Base-by-base conservation (phyloP, 768 basidiomycete species). In the Tulasnella sp. region DNA sequence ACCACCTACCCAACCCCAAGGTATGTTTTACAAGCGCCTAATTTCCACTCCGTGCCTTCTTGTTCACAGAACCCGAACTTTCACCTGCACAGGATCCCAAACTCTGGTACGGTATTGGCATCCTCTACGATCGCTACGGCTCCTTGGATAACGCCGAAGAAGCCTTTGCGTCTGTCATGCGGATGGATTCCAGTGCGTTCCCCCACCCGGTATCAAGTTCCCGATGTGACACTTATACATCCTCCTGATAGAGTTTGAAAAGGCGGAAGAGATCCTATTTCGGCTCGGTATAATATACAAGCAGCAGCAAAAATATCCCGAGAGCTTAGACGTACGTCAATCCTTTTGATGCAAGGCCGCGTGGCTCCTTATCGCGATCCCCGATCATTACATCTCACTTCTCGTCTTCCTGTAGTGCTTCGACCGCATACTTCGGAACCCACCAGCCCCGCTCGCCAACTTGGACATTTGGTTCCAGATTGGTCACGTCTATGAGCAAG, bases 391-490 rank as follows among this genome's bases (percentile, higher is more conserved):
- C 44, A 22, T 38, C 49, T 8, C 9, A 2, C 49, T 5, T 8
- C 21, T 24, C n/a, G 2, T 38, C 11, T 38, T 29, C 10, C 25
- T 3, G 21, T 64, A 77, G 55, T 98, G 96, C 73, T 98, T 98
- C 75, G 89, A 93, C 68, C 89, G 89, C 68, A 98, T 99, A 63
- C 83, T 98, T 54, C 87, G 88, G 62, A 93, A 89, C 67, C 96
- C 96, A 2, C 96, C 94, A 31, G 85, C 83, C 63, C 96, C 96
- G 1, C 83, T 99, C 30, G 94, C 93, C 15, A 88, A 93, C 65
- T 88, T 92, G 58, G 96, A 99, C 65, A 98, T 99, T 63, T 98
- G 93, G 92, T 98, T 98, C 81, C 96, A 99, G 73, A 96, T 99
- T 62, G 96, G 96, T 2, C 96, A 98, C 68, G 94, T 98, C 19